phyloP scores from a whole-genome alignment of 1,284 basidiomycete species.

The Malassezia arunalokei region DNA sequence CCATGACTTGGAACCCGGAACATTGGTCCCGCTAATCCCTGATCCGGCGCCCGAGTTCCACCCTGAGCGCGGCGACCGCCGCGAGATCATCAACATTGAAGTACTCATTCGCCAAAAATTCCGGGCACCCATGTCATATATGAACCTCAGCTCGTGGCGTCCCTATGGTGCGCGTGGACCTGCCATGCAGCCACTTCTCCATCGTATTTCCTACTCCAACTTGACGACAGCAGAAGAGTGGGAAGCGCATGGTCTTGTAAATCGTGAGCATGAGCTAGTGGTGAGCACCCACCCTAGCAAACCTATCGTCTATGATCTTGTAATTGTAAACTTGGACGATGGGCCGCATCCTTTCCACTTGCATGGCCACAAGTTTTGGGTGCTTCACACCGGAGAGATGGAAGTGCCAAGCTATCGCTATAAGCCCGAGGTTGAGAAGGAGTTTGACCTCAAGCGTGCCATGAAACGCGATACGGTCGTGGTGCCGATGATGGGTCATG shows the following conservation, averaged over 20 bases:
- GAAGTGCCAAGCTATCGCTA: constrained; percentile 13
- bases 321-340: constrained; percentile 46
- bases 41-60: constrained; percentile 8
- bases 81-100: constrained; percentile 9
- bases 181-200: constrained; percentile 7
- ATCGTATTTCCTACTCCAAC: background rate
- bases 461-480: constrained; percentile 29
- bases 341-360: constrained; percentile 51
- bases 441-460: constrained; percentile 8
- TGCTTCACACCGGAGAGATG: constrained; percentile 22
- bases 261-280: constrained; percentile 17
- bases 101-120: constrained; percentile 11
- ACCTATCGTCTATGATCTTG: constrained; percentile 33
- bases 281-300: constrained; percentile 19
- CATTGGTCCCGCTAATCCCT: constrained; percentile 11
- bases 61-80: constrained; percentile 5
- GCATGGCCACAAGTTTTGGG: constrained; percentile 48
- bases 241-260: background rate
- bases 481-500: constrained; percentile 24
- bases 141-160: constrained; percentile 15
- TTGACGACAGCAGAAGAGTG: background rate
- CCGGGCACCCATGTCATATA: background rate
- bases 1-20: constrained; percentile 16
- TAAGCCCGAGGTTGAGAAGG: constrained; percentile 20
- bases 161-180: constrained; percentile 6